phyloP scores from a whole-genome alignment of 2,329 filamentous ascomycete species.

The Fusarium tricinctum region DNA sequence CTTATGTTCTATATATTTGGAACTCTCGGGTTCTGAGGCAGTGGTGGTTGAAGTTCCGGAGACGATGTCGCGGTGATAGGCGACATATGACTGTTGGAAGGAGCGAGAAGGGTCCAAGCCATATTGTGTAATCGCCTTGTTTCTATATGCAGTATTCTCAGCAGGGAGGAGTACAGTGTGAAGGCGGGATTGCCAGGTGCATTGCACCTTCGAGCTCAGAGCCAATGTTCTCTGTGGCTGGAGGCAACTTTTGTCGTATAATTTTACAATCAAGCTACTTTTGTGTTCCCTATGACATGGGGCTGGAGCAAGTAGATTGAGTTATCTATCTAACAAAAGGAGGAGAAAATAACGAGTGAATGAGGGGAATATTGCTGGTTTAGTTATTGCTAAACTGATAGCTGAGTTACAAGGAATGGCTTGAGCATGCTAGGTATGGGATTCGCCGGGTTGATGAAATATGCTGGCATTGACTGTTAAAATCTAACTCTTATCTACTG shows the following conservation, averaged over 20 bases:
- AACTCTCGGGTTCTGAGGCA: background rate
- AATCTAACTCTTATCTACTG: slow-evolving; percentile 2
- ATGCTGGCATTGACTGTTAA: background rate
- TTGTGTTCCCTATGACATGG: too few relatives aligned
- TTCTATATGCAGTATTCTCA: slow-evolving; percentile 1
- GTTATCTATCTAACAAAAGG: slow-evolving; percentile 4
- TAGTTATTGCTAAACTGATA: background rate
- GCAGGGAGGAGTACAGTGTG: slow-evolving; percentile 1
- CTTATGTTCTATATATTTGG: slow-evolving; percentile 1
- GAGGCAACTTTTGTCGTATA: too few relatives aligned
- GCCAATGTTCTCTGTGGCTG: too few relatives aligned
- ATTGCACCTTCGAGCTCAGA: background rate
- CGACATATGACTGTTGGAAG: slow-evolving; percentile 1
- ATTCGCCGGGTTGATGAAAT: background rate
- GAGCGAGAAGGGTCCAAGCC: background rate
- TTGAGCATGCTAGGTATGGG: too few relatives aligned
- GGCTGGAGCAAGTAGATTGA: background rate
- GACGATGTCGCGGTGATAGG: slow-evolving; percentile 4
- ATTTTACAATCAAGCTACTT: too few relatives aligned
- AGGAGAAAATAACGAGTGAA: slow-evolving; percentile 3
- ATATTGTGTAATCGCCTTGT: background rate
- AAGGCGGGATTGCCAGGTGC: background rate
- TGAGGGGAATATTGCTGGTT: background rate
- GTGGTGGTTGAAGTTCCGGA: background rate
- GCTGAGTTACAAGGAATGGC: too few relatives aligned